Conservation (phyloP, 306 rosid species). For the Malus sylvestris region DNA sequence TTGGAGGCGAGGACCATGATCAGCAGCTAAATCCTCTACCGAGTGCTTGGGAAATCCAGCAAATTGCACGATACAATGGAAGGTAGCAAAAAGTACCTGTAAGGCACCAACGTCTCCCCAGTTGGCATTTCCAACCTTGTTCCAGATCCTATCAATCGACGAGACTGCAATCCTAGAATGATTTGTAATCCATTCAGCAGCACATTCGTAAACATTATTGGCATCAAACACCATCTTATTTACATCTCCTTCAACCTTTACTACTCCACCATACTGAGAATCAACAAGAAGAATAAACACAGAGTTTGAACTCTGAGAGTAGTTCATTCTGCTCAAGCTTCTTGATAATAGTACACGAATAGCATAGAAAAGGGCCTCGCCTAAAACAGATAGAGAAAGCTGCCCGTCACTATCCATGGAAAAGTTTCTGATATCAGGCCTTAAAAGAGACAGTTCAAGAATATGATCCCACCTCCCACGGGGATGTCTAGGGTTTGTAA, state of each 20-base stretch:
- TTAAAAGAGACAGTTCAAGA: conserved; percentile 75
- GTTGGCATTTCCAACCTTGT: conserved; percentile 94
- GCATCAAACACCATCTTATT: conserved; percentile 69
- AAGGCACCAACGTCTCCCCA: conserved; percentile 90
- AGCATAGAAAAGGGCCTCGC: conserved; percentile 87
- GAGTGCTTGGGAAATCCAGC: conserved; percentile 90
- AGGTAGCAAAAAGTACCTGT: conserved; percentile 87
- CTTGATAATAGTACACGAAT: conserved; percentile 73
- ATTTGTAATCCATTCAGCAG: conserved; percentile 85
- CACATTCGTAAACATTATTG: conserved; percentile 79
- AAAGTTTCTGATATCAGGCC: conserved; percentile 63
- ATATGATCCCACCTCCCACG: conserved; percentile 92
- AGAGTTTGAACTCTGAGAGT: conserved; percentile 47
- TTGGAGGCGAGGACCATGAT: conserved; percentile 92
- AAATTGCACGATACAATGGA: conserved; percentile 68
- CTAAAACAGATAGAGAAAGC: conserved; percentile 58
- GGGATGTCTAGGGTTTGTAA: conserved; percentile 74
- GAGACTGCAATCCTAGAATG: conserved; percentile 81
- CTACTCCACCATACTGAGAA: conserved; percentile 90
- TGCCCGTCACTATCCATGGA: conserved; percentile 42
- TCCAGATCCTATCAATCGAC: conserved; percentile 87
- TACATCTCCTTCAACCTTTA: conserved; percentile 93
- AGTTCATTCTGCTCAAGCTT: conserved; percentile 67
- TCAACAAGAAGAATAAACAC: conserved; percentile 79
- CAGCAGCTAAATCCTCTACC: conserved; percentile 90